These are phyloP conservation scores for Penicillium occitanis DNA, from an alignment of 2,329 filamentous ascomycete species.

Conservation along the genomic window DNA sequence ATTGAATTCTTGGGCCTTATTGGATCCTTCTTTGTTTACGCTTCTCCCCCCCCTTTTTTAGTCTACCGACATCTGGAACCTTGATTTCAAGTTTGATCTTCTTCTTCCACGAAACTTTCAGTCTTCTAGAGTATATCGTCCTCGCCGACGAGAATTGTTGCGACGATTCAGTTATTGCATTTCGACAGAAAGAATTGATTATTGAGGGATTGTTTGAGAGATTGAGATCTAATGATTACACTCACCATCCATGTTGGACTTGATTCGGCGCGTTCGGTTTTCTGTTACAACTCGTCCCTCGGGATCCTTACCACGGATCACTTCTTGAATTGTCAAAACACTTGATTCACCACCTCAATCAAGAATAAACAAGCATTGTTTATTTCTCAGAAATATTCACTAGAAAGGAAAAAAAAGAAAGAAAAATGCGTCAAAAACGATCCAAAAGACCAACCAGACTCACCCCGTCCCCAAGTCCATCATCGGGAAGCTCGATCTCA, in stretches of 20 bases:
- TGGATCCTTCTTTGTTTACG: slow-evolving; percentile 1
- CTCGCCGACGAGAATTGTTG: background rate
- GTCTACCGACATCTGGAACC: background rate
- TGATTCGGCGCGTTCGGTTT: background rate
- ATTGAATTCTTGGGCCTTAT: background rate
- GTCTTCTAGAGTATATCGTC: background rate
- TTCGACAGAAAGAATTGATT: background rate
- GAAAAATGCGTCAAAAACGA: slow-evolving; percentile 6
- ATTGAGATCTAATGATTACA: background rate
- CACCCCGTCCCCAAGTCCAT: background rate
- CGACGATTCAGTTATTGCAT: background rate
- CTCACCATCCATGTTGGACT: slow-evolving; percentile 3
- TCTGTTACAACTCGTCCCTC: background rate
- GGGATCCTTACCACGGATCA: background rate
- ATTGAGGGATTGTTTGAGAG: background rate
- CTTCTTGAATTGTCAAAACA: background rate
- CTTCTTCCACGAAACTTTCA: background rate
- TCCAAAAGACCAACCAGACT: background rate
- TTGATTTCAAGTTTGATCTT: background rate
- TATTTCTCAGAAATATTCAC: no score
- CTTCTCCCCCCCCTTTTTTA: background rate
- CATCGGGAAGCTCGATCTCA: slow-evolving; percentile 27
- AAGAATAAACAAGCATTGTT: background rate
- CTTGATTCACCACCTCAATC: background rate
- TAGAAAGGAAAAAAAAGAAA: background rate